Base-by-base conservation (phyloP, 202 grass and related monocot genomes). In the Panicum virgatum region DNA sequence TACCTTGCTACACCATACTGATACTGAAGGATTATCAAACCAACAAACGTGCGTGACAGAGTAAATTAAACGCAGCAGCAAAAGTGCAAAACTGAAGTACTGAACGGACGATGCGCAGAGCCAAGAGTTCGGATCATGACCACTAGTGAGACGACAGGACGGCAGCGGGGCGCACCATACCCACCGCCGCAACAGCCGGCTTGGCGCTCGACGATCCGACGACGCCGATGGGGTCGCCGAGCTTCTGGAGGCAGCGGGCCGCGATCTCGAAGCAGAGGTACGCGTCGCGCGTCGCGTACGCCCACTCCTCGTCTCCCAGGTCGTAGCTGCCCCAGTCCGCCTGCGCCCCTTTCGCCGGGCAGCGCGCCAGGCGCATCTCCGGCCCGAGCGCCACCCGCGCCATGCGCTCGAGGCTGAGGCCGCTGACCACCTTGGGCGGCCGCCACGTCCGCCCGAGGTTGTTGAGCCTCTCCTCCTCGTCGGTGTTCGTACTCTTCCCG, bases 191-290 rank as follows among this genome's bases (percentile, higher is more conserved):
- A 36, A 20, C 34, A 18, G 60, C 59, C 16, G 43, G 50, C 5
- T 65, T 39, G 32, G 1, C 34, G 14, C 74, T 71, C 23, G 22
- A 27, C n/a, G 48, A 54, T 67, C 60, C 23, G 27, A 8, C 40
- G 38, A 27, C 69, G 38, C 39, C 69, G 16, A 38, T 45, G 48
- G 61, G 84, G 37, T 46, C 16, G 40, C 50, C 18, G 53, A 87
- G 64, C 43, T 70, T 76, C 22, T 52, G 8, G 79, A 83, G 43
- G 88, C 79, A 86, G 42, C 39, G 43, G 3, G 53, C 58, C 19
- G 83, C 83, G 68, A 90, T 83, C 73, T 90, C 83, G 67, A 86
- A 86, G 83, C 63, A 84, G 66, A 83, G 74, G 73, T 78, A 90
- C 52, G 74, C 79, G 61, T 90, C 75, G 25, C 80, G 51, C 9